Percentiles rank a stretch among this genome's conserved stretches.
Evolutionary conservation across 768 basidiomycete species (phyloP).

Genomic region (Mycena pura): DNA sequence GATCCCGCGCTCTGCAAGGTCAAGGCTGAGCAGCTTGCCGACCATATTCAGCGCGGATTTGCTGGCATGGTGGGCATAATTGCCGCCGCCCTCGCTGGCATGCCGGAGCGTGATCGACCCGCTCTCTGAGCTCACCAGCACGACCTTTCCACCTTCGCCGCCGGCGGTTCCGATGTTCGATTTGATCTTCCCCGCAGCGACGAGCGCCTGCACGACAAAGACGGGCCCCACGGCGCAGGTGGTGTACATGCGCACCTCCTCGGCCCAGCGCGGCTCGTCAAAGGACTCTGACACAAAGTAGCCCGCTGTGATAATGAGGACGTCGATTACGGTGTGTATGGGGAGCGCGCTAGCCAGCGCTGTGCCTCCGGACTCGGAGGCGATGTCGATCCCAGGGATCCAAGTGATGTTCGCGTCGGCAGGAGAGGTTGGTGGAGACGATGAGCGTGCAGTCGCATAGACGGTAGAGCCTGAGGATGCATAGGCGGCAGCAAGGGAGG

Average conservation of each 20-base stretch:
- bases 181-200: constrained; percentile 17
- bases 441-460: constrained; percentile 47
- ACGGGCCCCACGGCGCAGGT: constrained; percentile 51
- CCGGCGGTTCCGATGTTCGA: neutral
- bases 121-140: constrained; percentile 54
- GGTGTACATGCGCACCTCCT: constrained; percentile 53
- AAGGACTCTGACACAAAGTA: constrained; percentile 37
- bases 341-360: constrained; percentile 43
- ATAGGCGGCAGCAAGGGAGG: constrained; percentile 41
- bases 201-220: constrained; percentile 36
- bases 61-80: constrained; percentile 56
- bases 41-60: constrained; percentile 59
- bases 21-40: constrained; percentile 47
- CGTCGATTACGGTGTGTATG: constrained; percentile 34
- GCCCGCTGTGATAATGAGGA: constrained; percentile 47
- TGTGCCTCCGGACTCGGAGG: constrained; percentile 40
- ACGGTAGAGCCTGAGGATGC: constrained; percentile 35
- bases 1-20: constrained; percentile 46
- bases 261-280: constrained; percentile 43
- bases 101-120: constrained; percentile 52
- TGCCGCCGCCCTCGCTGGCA: constrained; percentile 52
- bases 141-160: constrained; percentile 36
- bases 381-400: constrained; percentile 45
- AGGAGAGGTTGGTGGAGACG: constrained; percentile 33
- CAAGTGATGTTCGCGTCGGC: constrained; percentile 37